Conservation (phyloP, 768 basidiomycete genomes). For the Boletus tomentosulus region DNA sequence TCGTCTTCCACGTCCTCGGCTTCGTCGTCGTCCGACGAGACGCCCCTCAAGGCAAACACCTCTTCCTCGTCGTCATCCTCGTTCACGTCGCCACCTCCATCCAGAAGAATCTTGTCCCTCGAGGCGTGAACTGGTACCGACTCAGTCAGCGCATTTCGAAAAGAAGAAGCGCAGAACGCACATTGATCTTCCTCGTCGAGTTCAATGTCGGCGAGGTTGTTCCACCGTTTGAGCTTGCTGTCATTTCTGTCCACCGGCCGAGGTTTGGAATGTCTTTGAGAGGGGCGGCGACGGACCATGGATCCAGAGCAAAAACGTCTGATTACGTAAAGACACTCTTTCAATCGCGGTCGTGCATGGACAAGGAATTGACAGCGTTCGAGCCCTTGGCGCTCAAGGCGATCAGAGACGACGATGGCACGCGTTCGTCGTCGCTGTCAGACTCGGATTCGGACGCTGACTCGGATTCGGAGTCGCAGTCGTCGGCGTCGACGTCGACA, state of each 20-base stretch:
- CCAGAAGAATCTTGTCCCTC: slow-evolving; percentile 73
- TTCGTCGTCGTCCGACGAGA: slow-evolving; percentile 34
- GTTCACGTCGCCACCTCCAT: slow-evolving; percentile 47
- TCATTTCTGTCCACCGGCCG: slow-evolving; percentile 50
- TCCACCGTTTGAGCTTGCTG: slow-evolving; percentile 60
- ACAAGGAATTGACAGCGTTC: slow-evolving; percentile 1
- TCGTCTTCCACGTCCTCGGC: slow-evolving; percentile 28
- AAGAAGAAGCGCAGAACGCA: slow-evolving; percentile 33
- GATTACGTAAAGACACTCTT: slow-evolving; percentile 20
- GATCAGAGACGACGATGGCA: slow-evolving; percentile 3
- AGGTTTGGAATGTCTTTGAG: slow-evolving; percentile 38
- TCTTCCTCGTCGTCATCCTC: slow-evolving; percentile 64
- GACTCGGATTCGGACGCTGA: neutral
- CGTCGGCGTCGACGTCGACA: slow-evolving; percentile 33
- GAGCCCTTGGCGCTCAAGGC: neutral
- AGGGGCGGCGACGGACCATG: slow-evolving; percentile 46
- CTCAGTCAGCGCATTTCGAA: neutral
- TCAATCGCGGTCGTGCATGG: neutral
- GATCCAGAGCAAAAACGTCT: neutral
- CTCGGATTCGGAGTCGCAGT: slow-evolving; percentile 33
- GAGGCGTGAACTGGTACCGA: slow-evolving; percentile 58
- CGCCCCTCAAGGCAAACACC: slow-evolving; percentile 68
- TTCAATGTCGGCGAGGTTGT: slow-evolving; percentile 62
- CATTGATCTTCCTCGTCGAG: slow-evolving; percentile 79
- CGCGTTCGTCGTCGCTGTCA: neutral